Conservation (phyloP, 1,284 basidiomycete genomes). For the Cutaneotrichosporon sp. region DNA sequence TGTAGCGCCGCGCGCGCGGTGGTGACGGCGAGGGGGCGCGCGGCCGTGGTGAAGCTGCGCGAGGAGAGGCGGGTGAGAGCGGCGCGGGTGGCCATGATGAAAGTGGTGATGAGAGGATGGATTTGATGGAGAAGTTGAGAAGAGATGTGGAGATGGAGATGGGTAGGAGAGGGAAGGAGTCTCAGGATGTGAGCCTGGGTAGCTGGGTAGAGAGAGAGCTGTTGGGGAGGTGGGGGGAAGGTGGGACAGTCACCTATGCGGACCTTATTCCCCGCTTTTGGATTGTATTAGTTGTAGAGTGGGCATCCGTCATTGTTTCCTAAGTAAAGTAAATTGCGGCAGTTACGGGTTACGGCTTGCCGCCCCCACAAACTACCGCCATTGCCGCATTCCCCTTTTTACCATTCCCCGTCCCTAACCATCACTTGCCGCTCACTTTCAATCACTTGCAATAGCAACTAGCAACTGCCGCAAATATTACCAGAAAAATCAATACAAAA, state of each 20-base stretch:
- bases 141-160: not conserved
- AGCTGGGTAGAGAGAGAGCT: too few relatives aligned
- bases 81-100: slow-evolving; percentile 63
- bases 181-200: too few relatives aligned
- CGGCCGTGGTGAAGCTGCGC: slow-evolving; percentile 59
- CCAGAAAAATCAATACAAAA: not conserved
- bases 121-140: not conserved
- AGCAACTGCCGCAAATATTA: not conserved
- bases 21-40: slow-evolving; percentile 46
- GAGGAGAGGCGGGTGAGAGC: slow-evolving; percentile 65
- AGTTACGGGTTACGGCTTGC: not conserved
- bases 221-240: not conserved
- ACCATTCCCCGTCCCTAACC: not conserved
- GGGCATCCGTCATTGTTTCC: not conserved
- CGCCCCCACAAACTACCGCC: not conserved
- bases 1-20: slow-evolving; percentile 39
- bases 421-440: not conserved
- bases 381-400: not conserved
- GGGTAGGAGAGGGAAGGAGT: not conserved
- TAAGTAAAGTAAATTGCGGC: too few relatives aligned
- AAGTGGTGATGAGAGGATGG: slow-evolving; percentile 20
- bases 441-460: not conserved
- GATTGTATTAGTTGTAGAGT: not conserved
- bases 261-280: not conserved
- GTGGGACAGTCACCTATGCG: not conserved